Percentiles rank a stretch among this genome's conserved stretches.
phyloP scores from a whole-genome alignment of 768 basidiomycete species.

The Paxillus rubicundulus region DNA sequence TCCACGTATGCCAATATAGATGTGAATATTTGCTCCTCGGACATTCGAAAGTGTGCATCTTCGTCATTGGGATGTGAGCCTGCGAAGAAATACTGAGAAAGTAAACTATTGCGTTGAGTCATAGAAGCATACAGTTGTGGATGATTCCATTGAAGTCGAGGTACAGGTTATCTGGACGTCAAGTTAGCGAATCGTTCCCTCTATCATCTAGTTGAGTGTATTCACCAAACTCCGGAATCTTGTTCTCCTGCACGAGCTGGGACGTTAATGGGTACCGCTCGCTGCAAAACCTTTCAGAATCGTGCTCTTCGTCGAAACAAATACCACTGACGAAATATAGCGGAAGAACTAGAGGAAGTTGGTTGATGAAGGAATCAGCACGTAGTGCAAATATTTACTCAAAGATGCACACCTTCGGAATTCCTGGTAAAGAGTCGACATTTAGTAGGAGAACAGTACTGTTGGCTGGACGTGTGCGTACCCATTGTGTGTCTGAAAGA shows the following conservation, averaged over 20 bases:
- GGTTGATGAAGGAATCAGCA: slow-evolving; percentile 11
- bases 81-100: slow-evolving; percentile 16
- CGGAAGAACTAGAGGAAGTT: slow-evolving; percentile 75
- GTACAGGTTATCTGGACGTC: slow-evolving; percentile 73
- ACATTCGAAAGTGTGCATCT: slow-evolving; percentile 91
- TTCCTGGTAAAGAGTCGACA: slow-evolving; percentile 36
- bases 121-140: slow-evolving; percentile 59
- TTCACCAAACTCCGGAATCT: slow-evolving; percentile 96
- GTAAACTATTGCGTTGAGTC: background rate
- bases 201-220: background rate
- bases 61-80: slow-evolving; percentile 97
- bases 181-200: slow-evolving; percentile 6
- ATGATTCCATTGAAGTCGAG: slow-evolving; percentile 95
- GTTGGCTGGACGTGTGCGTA: slow-evolving; percentile 1
- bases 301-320: background rate
- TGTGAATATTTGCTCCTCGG: slow-evolving; percentile 97
- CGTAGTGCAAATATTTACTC: background rate
- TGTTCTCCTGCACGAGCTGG: slow-evolving; percentile 96
- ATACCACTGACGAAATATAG: slow-evolving; percentile 77
- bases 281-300: slow-evolving; percentile 39
- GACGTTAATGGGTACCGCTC: slow-evolving; percentile 98
- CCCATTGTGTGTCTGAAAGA: slow-evolving; percentile 20
- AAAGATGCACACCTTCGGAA: slow-evolving; percentile 55
- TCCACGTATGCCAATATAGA: slow-evolving; percentile 97
- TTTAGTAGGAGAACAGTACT: background rate